phyloP scores from a whole-genome alignment of 768 basidiomycete species.

The Lactifluus echinatus region DNA sequence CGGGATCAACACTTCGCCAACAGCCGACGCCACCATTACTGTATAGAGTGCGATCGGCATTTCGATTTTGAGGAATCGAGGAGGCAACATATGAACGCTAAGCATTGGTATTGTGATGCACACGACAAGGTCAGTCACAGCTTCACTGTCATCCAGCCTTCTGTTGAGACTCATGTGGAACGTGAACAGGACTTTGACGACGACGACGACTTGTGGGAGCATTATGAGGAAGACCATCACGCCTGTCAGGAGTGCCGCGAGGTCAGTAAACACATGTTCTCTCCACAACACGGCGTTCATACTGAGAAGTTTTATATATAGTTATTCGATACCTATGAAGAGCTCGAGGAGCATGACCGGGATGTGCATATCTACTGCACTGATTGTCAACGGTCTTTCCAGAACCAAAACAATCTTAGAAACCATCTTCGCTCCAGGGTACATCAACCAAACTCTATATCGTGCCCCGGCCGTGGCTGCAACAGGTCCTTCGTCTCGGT shows the following conservation, averaged over 20 bases:
- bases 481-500: conserved; percentile 38
- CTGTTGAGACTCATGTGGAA: not conserved
- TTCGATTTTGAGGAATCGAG: not conserved
- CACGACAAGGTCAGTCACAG: conserved; percentile 3
- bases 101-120: not conserved
- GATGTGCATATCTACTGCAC: conserved; percentile 34
- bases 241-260: not conserved
- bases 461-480: conserved; percentile 38
- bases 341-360: conserved; percentile 13
- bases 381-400: conserved; percentile 38
- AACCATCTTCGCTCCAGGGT: conserved; percentile 46
- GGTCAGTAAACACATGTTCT: not conserved
- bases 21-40: not conserved
- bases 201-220: not conserved
- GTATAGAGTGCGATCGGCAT: not conserved
- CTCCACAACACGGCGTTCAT: not conserved
- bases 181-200: not conserved
- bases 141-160: conserved; percentile 18
- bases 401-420: conserved; percentile 31
- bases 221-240: conserved; percentile 1
- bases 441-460: conserved; percentile 35
- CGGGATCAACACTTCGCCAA: not conserved
- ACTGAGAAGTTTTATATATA: not conserved
- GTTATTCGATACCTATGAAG: not conserved
- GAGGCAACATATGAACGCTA: not conserved